phyloP scores from a whole-genome alignment of 2,329 filamentous ascomycete genomes.

The Fusarium sp. region DNA sequence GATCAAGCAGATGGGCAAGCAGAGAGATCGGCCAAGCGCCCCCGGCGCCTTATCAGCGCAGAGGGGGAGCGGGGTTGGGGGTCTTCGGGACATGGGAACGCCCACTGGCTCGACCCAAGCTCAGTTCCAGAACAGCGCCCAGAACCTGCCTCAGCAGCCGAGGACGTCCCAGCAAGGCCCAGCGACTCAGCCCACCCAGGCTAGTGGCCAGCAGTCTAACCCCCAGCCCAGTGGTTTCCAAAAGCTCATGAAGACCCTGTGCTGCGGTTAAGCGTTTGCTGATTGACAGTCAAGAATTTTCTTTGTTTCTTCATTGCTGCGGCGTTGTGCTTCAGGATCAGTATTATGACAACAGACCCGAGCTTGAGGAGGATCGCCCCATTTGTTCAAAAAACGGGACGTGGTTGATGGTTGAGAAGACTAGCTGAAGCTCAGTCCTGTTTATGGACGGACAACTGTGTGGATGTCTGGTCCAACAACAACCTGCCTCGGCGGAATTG shows the following conservation, averaged over 20 bases:
- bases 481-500: slow-evolving; percentile 12
- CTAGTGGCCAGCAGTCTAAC: slow-evolving; percentile 71
- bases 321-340: slow-evolving; percentile 43
- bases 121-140: slow-evolving; percentile 95
- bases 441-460: slow-evolving; percentile 1
- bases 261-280: slow-evolving; percentile 76
- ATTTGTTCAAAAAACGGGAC: slow-evolving; percentile 5
- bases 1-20: slow-evolving; percentile 84
- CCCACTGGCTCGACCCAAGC: slow-evolving; percentile 93
- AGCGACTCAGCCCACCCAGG: slow-evolving; percentile 66
- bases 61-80: slow-evolving; percentile 80
- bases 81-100: slow-evolving; percentile 81
- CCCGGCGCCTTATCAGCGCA: slow-evolving; percentile 79
- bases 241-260: slow-evolving; percentile 92
- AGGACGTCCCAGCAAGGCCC: slow-evolving; percentile 71
- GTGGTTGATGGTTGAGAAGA: slow-evolving; percentile 25
- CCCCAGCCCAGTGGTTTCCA: slow-evolving; percentile 85
- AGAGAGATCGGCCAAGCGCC: slow-evolving; percentile 80
- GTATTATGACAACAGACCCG: slow-evolving; percentile 30
- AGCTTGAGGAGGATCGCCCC: slow-evolving; percentile 25
- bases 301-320: slow-evolving; percentile 48
- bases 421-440: slow-evolving; percentile 14
- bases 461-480: slow-evolving; percentile 9
- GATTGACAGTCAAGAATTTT: slow-evolving; percentile 47
- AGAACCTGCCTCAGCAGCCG: slow-evolving; percentile 81